Evolutionary conservation across 106 monocot genomes (phyloP).

Genomic region (Alisma plantagoaquatica): DNA sequence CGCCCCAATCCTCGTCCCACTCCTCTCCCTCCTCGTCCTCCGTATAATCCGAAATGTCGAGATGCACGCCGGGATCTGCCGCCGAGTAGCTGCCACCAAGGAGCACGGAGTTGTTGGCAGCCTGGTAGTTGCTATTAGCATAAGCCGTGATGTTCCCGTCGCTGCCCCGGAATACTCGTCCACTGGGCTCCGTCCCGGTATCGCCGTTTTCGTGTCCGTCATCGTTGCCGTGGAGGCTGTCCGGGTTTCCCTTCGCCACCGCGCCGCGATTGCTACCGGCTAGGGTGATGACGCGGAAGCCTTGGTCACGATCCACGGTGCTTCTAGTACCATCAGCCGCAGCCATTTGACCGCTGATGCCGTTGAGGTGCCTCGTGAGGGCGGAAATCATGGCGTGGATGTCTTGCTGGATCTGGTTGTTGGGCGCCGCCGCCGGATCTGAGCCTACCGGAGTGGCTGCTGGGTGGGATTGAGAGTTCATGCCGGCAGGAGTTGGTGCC

Average conservation of each 20-base stretch:
- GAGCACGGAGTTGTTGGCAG: conserved; percentile 22
- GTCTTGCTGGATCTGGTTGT: conserved; percentile 2
- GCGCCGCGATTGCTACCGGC: conserved; percentile 15
- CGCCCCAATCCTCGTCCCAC: neutral
- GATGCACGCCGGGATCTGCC: conserved; percentile 17
- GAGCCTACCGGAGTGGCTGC: too few species aligned
- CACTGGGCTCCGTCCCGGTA: too few species aligned
- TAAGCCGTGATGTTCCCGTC: conserved; percentile 1
- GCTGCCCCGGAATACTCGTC: neutral
- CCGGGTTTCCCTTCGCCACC: conserved; percentile 1
- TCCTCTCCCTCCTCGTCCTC: conserved; percentile 1
- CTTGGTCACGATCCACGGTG: neutral
- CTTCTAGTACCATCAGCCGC: too few species aligned
- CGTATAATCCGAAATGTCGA: conserved; percentile 1
- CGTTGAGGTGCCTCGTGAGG: conserved; percentile 5
- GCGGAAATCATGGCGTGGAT: conserved; percentile 11
- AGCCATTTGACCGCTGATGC: neutral
- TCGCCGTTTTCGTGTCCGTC: neutral
- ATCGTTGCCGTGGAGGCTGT: neutral
- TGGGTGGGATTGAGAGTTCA: too few species aligned
- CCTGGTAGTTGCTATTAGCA: conserved; percentile 20
- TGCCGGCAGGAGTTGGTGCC: too few species aligned
- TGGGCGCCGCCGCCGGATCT: too few species aligned
- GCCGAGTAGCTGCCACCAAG: conserved; percentile 11
- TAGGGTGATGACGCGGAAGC: conserved; percentile 7